Conservation (phyloP, 352 stramenopile genomes). For the Globisporangium sylvaticum region DNA sequence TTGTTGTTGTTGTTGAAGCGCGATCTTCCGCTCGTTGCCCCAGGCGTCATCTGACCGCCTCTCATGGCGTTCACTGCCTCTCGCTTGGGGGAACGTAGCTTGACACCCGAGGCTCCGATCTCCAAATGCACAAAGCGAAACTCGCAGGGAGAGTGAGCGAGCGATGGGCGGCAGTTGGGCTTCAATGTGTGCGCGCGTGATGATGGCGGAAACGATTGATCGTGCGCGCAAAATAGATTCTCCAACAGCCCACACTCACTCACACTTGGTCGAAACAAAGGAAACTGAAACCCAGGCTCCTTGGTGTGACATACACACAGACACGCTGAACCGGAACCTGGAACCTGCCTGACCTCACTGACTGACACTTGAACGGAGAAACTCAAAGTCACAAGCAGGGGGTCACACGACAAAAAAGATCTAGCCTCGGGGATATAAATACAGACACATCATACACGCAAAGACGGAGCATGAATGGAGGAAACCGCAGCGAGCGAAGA, state of each 20-base stretch:
- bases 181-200: slow-evolving; percentile 1
- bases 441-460: not conserved
- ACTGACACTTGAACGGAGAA: not conserved
- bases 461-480: not conserved
- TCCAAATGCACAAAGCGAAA: not conserved
- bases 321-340: not conserved
- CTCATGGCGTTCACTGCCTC: slow-evolving; percentile 5
- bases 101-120: not conserved
- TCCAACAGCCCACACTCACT: not conserved
- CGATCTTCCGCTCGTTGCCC: not conserved
- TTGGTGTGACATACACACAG: not conserved
- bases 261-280: not conserved
- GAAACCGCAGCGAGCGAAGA: not conserved
- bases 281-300: slow-evolving; percentile 5
- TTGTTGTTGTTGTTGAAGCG: not conserved
- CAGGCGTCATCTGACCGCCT: slow-evolving; percentile 2
- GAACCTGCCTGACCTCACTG: not conserved
- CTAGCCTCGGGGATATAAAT: not conserved
- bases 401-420: not conserved
- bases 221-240: slow-evolving; percentile 1
- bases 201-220: slow-evolving; percentile 8
- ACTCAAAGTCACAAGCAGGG: not conserved
- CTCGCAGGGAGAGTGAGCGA: not conserved
- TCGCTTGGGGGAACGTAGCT: not conserved
- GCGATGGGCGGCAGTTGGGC: not conserved